phyloP scores from a whole-genome alignment of 1,284 basidiomycete species.

The Tausonia pullulans region DNA sequence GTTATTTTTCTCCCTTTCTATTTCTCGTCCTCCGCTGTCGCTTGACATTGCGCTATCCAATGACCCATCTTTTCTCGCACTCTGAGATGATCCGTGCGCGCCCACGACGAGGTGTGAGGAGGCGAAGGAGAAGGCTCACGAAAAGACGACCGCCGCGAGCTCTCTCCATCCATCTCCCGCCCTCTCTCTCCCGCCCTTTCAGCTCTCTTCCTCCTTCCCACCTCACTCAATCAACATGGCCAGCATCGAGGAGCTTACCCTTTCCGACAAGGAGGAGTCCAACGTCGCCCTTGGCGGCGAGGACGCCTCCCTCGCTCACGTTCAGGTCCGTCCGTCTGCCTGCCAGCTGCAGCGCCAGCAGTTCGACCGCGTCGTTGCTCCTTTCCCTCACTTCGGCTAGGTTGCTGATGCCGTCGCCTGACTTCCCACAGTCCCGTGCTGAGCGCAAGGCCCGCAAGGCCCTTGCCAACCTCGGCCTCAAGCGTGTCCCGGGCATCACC shows the following conservation, averaged over 20 bases:
- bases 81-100: no score
- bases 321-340: slow-evolving; percentile 5
- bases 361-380: neutral
- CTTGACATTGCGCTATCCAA: no score
- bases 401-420: no score
- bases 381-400: no score
- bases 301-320: neutral
- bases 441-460: slow-evolving; percentile 88
- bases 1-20: neutral
- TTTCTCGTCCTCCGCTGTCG: neutral
- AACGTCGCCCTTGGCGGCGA: slow-evolving; percentile 1
- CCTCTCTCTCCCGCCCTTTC: neutral
- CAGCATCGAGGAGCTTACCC: slow-evolving; percentile 17
- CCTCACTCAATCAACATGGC: slow-evolving; percentile 4
- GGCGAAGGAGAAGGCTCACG: no score
- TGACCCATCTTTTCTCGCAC: no score
- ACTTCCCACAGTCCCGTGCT: slow-evolving; percentile 52
- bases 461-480: slow-evolving; percentile 73
- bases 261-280: slow-evolving; percentile 16
- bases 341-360: neutral
- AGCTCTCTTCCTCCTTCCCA: neutral
- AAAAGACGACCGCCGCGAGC: neutral
- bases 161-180: neutral
- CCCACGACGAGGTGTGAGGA: no score
- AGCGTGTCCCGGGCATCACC: slow-evolving; percentile 84